Base-by-base conservation (phyloP, 495 filamentous ascomycete species). In the Aspergillus steynii region DNA sequence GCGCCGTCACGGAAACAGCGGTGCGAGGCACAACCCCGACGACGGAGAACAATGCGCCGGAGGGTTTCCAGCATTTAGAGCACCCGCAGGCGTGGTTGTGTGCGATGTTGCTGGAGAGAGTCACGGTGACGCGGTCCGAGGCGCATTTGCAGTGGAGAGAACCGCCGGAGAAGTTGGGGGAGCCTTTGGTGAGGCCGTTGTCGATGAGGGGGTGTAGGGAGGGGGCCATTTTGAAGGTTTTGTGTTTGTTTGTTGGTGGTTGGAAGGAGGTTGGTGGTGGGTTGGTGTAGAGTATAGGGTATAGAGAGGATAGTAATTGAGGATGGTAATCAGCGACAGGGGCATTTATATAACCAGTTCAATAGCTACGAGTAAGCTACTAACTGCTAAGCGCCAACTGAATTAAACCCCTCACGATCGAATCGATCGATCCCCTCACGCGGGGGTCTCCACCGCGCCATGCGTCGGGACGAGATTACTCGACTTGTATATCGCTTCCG, bases 41-140 rank as follows among this genome's bases (percentile, higher is more conserved):
- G 64, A 87, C 58, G 65, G 81, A 82, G 77, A 88, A 88, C 59
- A 86, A 79, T 2, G 83, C 71, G 34, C 82, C 80, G 0, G 61
- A 37, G 4, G 85, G 85, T 67, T 86, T 86, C 84, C 84, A 86
- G 78, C 84, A 87, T 66, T 86, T 84, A 61, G 84, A 86, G 74
- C 85, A 86, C 34, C 84, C 85, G 71, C 85, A 87, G 50, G 82
- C 82, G 70, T 88, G 85, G 77, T 88, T 87, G 75, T 85, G 82
- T n/a, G 76, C 75, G 50, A 86, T 77, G 66, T 85, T 80, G 66
- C 74, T 71, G 46, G 62, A 66, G 25, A 88, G 73, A 2, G 78
- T 77, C 20, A 87, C 73, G 51, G 79, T 75, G 47, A 87, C 82
- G 28, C 77, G 76, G 68, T 81, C 54, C 20, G 63, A 67, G 47